phyloP scores from a whole-genome alignment of 2,329 filamentous ascomycete species.

The Epichloe baconii region DNA sequence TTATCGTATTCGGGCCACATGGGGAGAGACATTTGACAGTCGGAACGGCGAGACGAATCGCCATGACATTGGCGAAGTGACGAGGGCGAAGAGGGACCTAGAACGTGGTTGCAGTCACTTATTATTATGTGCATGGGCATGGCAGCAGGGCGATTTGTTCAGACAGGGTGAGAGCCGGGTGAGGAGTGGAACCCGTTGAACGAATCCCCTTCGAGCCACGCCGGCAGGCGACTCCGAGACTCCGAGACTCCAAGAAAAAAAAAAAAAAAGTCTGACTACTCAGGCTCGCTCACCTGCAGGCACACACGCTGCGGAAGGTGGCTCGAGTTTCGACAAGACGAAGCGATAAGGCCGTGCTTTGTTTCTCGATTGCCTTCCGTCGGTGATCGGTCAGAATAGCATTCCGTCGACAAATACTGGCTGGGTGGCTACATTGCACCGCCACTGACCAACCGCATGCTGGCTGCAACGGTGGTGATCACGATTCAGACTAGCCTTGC shows the following conservation, averaged over 20 bases:
- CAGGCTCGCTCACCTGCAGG: no score
- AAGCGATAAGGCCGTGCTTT: no score
- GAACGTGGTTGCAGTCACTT: conserved; percentile 1
- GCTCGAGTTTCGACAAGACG: no score
- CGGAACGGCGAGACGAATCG: conserved; percentile 1
- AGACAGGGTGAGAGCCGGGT: neutral
- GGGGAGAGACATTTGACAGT: conserved; percentile 6
- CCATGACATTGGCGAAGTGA: conserved; percentile 3
- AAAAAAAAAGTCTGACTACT: no score
- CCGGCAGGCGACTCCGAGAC: no score
- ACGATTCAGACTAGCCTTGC: neutral
- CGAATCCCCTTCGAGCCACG: no score
- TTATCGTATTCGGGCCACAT: conserved; percentile 1
- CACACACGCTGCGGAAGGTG: no score
- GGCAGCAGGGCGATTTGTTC: neutral
- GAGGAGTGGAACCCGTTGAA: neutral
- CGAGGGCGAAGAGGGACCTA: neutral
- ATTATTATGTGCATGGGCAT: neutral
- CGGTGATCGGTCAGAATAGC: no score
- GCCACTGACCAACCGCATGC: neutral
- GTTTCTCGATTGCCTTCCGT: no score
- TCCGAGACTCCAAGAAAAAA: no score
- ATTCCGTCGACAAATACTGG: no score
- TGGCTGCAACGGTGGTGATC: neutral
- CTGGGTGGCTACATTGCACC: neutral